Evolutionary conservation across 768 basidiomycete genomes (phyloP).

Genomic region (Tylopilus subfusipes): DNA sequence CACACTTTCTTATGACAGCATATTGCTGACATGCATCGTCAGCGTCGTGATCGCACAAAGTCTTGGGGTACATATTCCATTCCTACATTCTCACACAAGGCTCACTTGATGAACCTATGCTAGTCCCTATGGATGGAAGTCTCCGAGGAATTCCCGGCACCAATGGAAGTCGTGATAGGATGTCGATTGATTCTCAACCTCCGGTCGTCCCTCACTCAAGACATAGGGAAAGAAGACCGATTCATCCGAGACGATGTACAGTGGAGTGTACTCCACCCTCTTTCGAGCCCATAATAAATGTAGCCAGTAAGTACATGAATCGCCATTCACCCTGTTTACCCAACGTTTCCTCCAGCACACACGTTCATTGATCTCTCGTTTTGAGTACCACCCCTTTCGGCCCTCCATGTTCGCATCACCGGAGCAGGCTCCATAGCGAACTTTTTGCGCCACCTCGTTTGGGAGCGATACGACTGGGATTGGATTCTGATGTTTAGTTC

Average conservation of each 20-base stretch:
- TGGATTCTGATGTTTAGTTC: too few species aligned
- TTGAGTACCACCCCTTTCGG: neutral
- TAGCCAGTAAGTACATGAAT: neutral
- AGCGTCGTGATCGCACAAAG: neutral
- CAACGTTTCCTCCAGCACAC: too few species aligned
- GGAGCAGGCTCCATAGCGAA: neutral
- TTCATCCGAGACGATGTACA: neutral
- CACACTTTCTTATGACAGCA: slow-evolving; percentile 4
- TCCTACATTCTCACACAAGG: neutral
- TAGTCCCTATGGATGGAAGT: slow-evolving; percentile 3
- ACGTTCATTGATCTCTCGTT: neutral
- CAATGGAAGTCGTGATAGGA: neutral
- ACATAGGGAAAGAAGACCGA: neutral
- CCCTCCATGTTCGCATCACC: neutral
- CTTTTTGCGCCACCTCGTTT: too few species aligned
- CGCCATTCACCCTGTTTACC: neutral
- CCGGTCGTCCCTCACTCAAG: neutral
- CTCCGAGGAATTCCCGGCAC: slow-evolving; percentile 1
- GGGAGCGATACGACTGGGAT: too few species aligned
- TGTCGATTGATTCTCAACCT: slow-evolving; percentile 8
- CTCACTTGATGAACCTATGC: neutral
- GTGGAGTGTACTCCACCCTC: neutral
- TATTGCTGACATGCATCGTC: slow-evolving; percentile 7
- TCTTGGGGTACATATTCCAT: slow-evolving; percentile 8
- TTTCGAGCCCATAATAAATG: neutral